These are phyloP conservation scores for Parascedosporium putredinis DNA, from an alignment of 2,329 filamentous ascomycete genomes.

Conservation along the genomic window DNA sequence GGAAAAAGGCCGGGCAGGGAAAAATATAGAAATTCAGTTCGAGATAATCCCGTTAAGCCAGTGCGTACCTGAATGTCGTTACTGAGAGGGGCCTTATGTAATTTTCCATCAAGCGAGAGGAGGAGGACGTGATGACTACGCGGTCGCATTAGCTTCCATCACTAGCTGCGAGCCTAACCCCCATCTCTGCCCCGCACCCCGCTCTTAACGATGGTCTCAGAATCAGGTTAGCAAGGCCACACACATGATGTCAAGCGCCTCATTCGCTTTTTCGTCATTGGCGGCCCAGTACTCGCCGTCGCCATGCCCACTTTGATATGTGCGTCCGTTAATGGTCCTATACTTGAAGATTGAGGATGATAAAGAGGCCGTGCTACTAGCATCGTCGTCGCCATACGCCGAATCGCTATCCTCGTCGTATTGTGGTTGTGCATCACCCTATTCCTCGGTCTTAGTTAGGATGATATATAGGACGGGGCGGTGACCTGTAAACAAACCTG, in stretches of 20 bases:
- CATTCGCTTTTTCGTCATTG: conserved; percentile 18
- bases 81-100: conserved; percentile 9
- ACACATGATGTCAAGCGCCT: conserved; percentile 19
- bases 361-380: not conserved
- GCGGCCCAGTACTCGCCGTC: conserved; percentile 11
- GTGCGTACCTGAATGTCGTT: conserved; percentile 9
- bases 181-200: no score
- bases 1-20: no score
- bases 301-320: conserved; percentile 4
- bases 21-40: no score
- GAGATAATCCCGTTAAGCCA: no score
- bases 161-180: no score
- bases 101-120: conserved; percentile 7
- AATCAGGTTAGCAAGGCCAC: conserved; percentile 1
- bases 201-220: no score
- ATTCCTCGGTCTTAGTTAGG: no score
- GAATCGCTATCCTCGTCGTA: conserved; percentile 2
- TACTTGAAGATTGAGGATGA: conserved; percentile 4
- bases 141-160: not conserved
- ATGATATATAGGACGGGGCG: no score
- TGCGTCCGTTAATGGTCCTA: not conserved
- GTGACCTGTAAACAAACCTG: not conserved
- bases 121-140: conserved; percentile 10
- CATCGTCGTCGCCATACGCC: not conserved
- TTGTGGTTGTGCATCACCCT: no score